A percentile compares a stretch with the other conserved stretches of the same genome.
These are phyloP conservation scores for Pigoraptor vietnamica DNA, from an alignment of 78 protist genomes.

Conservation along the genomic window DNA sequence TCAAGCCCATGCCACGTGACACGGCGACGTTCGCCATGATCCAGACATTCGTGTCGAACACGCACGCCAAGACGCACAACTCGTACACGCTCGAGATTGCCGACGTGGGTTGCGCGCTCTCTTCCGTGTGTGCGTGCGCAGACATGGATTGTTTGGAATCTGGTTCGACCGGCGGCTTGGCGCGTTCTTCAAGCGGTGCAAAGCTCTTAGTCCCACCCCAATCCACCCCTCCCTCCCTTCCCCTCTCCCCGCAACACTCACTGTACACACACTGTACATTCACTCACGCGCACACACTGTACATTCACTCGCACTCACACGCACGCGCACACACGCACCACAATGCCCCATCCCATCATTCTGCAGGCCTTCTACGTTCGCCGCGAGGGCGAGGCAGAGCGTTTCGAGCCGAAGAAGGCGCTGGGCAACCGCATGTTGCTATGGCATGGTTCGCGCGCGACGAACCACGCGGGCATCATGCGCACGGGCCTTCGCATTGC, in stretches of 20 bases:
- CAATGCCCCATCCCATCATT: too few species aligned
- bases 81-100: conserved; percentile 1
- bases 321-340: too few species aligned
- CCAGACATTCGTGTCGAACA: conserved; percentile 23
- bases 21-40: not conserved
- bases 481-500: conserved; percentile 76
- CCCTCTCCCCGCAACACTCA: too few species aligned
- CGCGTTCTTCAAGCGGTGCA: too few species aligned
- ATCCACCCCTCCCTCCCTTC: too few species aligned
- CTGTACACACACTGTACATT: too few species aligned
- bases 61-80: conserved; percentile 58
- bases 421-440: conserved; percentile 65
- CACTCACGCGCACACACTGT: too few species aligned
- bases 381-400: conserved; percentile 58
- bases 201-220: too few species aligned
- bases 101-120: conserved; percentile 19
- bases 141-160: too few species aligned
- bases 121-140: too few species aligned
- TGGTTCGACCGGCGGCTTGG: too few species aligned
- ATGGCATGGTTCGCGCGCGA: conserved; percentile 85
- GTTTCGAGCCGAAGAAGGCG: conserved; percentile 15
- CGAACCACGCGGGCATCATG: conserved; percentile 64
- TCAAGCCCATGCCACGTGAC: not conserved
- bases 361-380: conserved; percentile 12
- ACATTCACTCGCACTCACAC: too few species aligned